Conservation (phyloP, 2,329 filamentous ascomycete species). For the Rosellinia necatrix region DNA sequence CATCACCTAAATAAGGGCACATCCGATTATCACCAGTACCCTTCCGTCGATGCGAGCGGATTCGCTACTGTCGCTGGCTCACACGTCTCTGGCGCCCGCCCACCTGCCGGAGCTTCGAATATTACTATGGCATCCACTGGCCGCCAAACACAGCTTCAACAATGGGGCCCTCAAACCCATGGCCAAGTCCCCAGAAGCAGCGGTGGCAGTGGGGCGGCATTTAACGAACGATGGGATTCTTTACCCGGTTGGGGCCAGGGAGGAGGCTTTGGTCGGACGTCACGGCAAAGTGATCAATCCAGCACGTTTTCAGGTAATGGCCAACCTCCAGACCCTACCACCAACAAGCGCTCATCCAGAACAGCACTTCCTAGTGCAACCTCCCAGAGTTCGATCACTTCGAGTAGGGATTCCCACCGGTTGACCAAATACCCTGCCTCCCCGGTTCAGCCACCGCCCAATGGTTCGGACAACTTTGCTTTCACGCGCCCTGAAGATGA, state of each 20-base stretch:
- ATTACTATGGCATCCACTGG: conserved; percentile 74
- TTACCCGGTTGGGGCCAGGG: conserved; percentile 35
- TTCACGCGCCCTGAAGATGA: conserved; percentile 80
- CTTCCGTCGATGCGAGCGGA: conserved; percentile 65
- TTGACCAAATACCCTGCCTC: conserved; percentile 57
- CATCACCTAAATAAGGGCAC: conserved; percentile 81
- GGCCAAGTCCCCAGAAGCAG: conserved; percentile 51
- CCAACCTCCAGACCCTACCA: conserved; percentile 47
- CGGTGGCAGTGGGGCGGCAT: conserved; percentile 53
- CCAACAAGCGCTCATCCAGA: conserved; percentile 53
- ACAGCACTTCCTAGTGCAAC: conserved; percentile 59
- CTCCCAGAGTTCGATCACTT: conserved; percentile 60
- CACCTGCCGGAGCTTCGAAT: conserved; percentile 61
- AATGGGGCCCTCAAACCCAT: conserved; percentile 64
- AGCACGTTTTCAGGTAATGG: conserved; percentile 62
- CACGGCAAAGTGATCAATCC: conserved; percentile 52
- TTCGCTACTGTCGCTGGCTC: conserved; percentile 56
- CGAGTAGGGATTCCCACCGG: conserved; percentile 61
- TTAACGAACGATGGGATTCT: conserved; percentile 67
- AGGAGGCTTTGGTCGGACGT: conserved; percentile 34
- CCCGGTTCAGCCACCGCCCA: conserved; percentile 38
- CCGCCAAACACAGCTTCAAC: conserved; percentile 75
- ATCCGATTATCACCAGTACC: conserved; percentile 88
- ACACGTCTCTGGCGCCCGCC: conserved; percentile 65
- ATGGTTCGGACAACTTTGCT: conserved; percentile 57